These are phyloP conservation scores for Alternaria postmessia DNA, from an alignment of 2,329 filamentous ascomycete genomes.

Conservation along the genomic window DNA sequence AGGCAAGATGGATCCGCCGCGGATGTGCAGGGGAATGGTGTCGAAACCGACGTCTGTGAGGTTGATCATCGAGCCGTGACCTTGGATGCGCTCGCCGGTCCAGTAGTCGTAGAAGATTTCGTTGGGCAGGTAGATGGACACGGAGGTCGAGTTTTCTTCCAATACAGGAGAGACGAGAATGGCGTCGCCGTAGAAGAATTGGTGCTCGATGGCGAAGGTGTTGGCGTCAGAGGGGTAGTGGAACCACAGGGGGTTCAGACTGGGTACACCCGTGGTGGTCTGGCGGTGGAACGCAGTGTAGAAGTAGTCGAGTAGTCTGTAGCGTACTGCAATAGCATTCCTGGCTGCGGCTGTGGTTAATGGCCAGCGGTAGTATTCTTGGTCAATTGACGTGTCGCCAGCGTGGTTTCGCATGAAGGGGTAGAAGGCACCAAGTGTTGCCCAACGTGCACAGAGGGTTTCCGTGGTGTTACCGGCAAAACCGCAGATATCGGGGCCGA, in stretches of 20 bases:
- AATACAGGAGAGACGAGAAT: constrained; percentile 66
- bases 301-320: constrained; percentile 77
- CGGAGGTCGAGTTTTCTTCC: constrained; percentile 60
- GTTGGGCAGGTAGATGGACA: constrained; percentile 64
- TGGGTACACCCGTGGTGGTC: constrained; percentile 67
- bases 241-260: constrained; percentile 75
- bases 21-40: constrained; percentile 70
- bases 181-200: constrained; percentile 67
- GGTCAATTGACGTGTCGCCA: constrained; percentile 59
- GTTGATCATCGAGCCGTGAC: constrained; percentile 56
- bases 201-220: constrained; percentile 60
- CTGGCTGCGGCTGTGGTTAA: constrained; percentile 69
- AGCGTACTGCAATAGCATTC: constrained; percentile 73
- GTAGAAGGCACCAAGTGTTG: constrained; percentile 74
- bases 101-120: constrained; percentile 69
- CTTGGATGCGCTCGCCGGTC: constrained; percentile 59
- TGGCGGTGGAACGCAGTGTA: constrained; percentile 74
- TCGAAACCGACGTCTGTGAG: constrained; percentile 60
- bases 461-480: constrained; percentile 73
- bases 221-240: constrained; percentile 67
- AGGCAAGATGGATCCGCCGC: constrained; percentile 70
- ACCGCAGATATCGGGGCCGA: constrained; percentile 74
- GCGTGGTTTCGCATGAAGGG: constrained; percentile 81
- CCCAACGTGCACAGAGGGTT: constrained; percentile 76
- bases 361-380: constrained; percentile 65